phyloP scores from a whole-genome alignment of 192 early-diverging fungal species.

The Glomus cerebriforme region DNA sequence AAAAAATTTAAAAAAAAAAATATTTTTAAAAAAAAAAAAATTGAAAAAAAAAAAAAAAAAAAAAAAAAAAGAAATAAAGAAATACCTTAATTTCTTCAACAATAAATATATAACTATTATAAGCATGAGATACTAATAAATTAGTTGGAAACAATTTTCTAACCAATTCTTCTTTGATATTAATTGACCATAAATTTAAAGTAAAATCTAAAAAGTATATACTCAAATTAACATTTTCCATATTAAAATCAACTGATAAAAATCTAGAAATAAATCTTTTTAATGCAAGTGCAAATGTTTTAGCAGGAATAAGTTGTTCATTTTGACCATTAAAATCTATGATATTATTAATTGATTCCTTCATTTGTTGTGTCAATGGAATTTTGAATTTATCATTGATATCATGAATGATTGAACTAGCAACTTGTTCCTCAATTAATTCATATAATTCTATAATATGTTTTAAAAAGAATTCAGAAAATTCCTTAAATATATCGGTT shows the following conservation, averaged over 20 bases:
- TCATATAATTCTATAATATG: conserved; percentile 27
- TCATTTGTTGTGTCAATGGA: neutral
- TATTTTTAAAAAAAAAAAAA: no score
- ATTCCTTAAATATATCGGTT: neutral
- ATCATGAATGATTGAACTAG: conserved; percentile 9
- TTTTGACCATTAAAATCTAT: neutral
- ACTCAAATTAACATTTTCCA: neutral
- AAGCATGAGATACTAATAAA: neutral
- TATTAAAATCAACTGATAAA: neutral
- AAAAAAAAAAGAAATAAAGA: no score
- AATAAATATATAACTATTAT: neutral
- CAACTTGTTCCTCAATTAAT: conserved; percentile 26
- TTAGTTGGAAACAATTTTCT: neutral
- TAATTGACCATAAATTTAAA: neutral
- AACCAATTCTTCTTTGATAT: neutral
- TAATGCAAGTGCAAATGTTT: conserved; percentile 22
- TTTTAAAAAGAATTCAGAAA: neutral
- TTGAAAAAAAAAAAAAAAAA: no score
- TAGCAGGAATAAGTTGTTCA: conserved; percentile 4
- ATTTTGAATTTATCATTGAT: neutral
- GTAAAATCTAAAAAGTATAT: neutral
- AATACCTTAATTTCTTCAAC: neutral
- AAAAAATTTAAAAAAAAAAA: no score
- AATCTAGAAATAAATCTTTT: conserved; percentile 30
- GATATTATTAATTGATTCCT: neutral